Evolutionary conservation across 1,284 basidiomycete species (phyloP).

Genomic region (Sparassis latifolia): DNA sequence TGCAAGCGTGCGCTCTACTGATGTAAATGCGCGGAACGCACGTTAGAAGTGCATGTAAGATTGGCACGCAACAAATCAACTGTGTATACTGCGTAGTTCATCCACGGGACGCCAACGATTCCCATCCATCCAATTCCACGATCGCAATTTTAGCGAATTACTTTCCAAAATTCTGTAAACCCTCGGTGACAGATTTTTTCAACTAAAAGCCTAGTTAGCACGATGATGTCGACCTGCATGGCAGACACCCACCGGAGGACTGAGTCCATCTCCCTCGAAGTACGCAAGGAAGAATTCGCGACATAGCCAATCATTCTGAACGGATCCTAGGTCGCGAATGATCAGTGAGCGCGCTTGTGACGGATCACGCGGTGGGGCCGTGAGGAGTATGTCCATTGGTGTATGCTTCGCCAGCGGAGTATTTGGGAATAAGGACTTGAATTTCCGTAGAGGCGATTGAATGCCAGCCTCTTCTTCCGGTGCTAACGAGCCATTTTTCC

Average conservation of each 20-base stretch:
- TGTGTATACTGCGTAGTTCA: too few relatives aligned
- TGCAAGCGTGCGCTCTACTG: too few relatives aligned
- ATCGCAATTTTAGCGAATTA: not conserved
- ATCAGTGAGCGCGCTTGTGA: slow-evolving; percentile 48
- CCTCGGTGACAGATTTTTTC: slow-evolving; percentile 23
- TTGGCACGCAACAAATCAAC: too few relatives aligned
- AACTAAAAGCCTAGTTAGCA: slow-evolving; percentile 12
- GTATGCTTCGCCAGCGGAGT: slow-evolving; percentile 57
- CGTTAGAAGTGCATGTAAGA: too few relatives aligned
- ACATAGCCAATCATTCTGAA: slow-evolving; percentile 70
- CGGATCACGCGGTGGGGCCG: slow-evolving; percentile 40
- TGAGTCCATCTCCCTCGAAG: slow-evolving; percentile 63
- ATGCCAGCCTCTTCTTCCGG: slow-evolving; percentile 50
- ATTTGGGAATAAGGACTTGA: slow-evolving; percentile 73
- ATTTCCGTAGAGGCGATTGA: slow-evolving; percentile 59
- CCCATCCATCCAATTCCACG: too few relatives aligned
- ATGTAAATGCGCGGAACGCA: too few relatives aligned
- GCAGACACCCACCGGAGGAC: slow-evolving; percentile 53
- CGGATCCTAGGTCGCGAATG: slow-evolving; percentile 65
- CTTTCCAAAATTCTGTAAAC: slow-evolving; percentile 11
- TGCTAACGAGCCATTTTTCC: slow-evolving; percentile 45
- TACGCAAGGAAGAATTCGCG: slow-evolving; percentile 69
- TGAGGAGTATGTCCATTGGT: slow-evolving; percentile 63
- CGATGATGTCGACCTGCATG: not conserved
- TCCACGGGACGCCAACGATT: too few relatives aligned